Evolutionary conservation across 805 yeast species (phyloP), one percentile per base, ranked within the genome.

Genomic region (Kurtzmaniella fragi): DNA sequence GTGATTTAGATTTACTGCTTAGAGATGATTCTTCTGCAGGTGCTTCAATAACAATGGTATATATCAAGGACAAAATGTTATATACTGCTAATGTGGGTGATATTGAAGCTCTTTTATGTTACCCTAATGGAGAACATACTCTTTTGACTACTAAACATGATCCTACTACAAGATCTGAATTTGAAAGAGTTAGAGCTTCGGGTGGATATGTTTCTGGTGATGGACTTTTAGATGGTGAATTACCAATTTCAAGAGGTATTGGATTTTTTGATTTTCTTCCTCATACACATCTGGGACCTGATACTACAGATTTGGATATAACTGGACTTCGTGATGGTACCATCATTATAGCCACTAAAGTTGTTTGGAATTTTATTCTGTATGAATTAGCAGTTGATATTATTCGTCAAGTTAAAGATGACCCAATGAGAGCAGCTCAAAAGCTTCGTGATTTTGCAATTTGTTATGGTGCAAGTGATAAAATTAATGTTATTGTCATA

Each of bases 11-110:
- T n/a, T 62, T 78, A 30, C 67, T 68, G 9, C 55, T 85, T 31
- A 56, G 64, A n/a, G 80, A 62, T 16, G 98, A 91, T 57, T 77
- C 80, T 3, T 61, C 73, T 30, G 78, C 90, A 12, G 99, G 99
- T 10, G 84, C 95, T 32, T 79, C 95, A 44, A 84, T 88, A 0
- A 82, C 96, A 0, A 79, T 88, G 10, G 70, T 88, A 11, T 93
- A 87, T 57, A 73, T 91, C 49, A 78, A 78, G 43, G 95, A 82
- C 14, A 75, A 76, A 38, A 72, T 68, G 39, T 57, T 89, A 16
- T 88, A 82, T 57, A 73, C 89, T 17, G 96, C 96, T 2, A 90
- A 90, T 46, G 77, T 87, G 39, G 99, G 99, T 52, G 97, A 93
- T 53, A 80, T 87, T 2, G 83, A 82, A 73, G 90, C 88, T 1